phyloP scores from a whole-genome alignment of 2,329 filamentous ascomycete genomes.

The Sporothrix curviconia region DNA sequence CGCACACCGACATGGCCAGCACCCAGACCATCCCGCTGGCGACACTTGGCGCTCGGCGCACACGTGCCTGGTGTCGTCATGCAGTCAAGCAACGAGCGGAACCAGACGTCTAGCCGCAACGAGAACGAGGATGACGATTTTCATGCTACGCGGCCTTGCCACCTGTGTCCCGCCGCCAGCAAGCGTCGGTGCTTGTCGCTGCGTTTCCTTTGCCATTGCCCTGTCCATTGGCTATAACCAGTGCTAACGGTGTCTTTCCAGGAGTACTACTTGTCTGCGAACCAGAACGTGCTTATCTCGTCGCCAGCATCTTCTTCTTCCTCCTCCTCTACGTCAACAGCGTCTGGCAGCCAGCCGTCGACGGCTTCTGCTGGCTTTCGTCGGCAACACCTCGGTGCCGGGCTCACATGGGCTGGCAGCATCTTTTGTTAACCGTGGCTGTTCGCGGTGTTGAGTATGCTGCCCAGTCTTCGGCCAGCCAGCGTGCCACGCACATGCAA shows the following conservation, averaged over 20 bases:
- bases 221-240: conserved; percentile 45
- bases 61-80: conserved; percentile 7
- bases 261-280: conserved; percentile 38
- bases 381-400: conserved; percentile 42
- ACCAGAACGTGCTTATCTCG: conserved; percentile 32
- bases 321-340: neutral
- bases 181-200: conserved; percentile 36
- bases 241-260: conserved; percentile 44
- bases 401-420: conserved; percentile 44
- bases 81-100: neutral
- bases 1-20: conserved; percentile 12
- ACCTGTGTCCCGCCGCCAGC: conserved; percentile 34
- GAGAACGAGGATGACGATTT: conserved; percentile 9
- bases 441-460: conserved; percentile 33
- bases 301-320: neutral
- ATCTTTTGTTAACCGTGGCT: conserved; percentile 43
- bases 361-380: conserved; percentile 41
- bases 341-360: conserved; percentile 22
- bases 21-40: neutral
- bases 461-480: neutral
- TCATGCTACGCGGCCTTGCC: conserved; percentile 21
- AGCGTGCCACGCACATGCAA: no score
- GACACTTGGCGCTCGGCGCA: conserved; percentile 4
- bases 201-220: conserved; percentile 38
- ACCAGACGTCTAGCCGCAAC: neutral